Evolutionary conservation across 1,284 basidiomycete species (phyloP), one percentile per base, ranked within the genome.

Genomic region (Papiliotrema terrestris): DNA sequence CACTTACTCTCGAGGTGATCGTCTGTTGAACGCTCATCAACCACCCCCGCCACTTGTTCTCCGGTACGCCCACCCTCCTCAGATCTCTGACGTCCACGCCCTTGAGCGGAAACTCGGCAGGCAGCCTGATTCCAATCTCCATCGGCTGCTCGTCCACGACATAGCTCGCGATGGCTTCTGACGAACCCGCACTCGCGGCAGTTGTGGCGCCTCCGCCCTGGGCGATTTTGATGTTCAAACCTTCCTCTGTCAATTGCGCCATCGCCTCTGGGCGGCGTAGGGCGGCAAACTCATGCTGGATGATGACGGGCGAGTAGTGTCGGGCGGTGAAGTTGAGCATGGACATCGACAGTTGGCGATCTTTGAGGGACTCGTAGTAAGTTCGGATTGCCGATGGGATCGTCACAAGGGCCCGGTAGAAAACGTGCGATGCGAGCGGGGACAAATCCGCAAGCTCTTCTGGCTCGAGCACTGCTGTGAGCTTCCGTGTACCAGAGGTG

Each of bases 11-110:
- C 35, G 85, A 84, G 75, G 88, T 91, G 54, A 96, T 86, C 25
- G 89, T 86, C 78, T 97, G 94, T 73, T 95, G 92, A 29, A 97
- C 87, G 22, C 86, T 89, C 37, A 98, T 82, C 55, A 97, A 81
- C 96, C 95, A 98, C 1, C 89, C 88, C 59, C 93, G 80, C 94
- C 95, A 98, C 57, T 86, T 84, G 57, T 86, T 86, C 69, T 97
- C 94, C 22, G 88, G 85, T 3, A 98, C 91, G 2, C 91, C 93
- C 8, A 97, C 86, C 57, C 86, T 83, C 69, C 87, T 85, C 45
- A 89, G 80, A 67, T 96, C 94, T 65, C 85, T 84, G 22, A 98
- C 86, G 70, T 96, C 93, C 36, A 98, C 88, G 36, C 83, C 83
- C 63, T 88, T 88, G 41, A 99, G 78, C 0, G 96, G 96, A 84